Percentiles rank a stretch among this genome's conserved stretches.
phyloP scores from a whole-genome alignment of 2,329 filamentous ascomycete genomes.

The Microcyclospora tardicrescens region DNA sequence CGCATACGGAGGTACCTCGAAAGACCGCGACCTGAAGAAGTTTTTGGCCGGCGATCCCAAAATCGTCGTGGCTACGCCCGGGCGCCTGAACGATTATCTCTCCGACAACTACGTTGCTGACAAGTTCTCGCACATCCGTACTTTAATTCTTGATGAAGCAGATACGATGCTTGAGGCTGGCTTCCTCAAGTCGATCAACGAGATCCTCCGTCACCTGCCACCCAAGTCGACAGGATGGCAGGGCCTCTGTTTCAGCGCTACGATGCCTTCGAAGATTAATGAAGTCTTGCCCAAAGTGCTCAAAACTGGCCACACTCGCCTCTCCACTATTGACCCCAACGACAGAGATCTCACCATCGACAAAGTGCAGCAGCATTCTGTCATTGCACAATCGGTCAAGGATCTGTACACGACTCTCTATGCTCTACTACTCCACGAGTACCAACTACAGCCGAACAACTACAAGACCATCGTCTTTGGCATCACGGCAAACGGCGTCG shows the following conservation, averaged over 20 bases:
- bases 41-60: slow-evolving; percentile 68
- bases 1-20: slow-evolving; percentile 56
- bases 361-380: slow-evolving; percentile 36
- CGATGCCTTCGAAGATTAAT: slow-evolving; percentile 32
- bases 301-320: slow-evolving; percentile 28
- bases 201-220: slow-evolving; percentile 39
- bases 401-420: slow-evolving; percentile 35
- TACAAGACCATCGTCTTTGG: slow-evolving; percentile 37
- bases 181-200: slow-evolving; percentile 40
- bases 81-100: slow-evolving; percentile 75
- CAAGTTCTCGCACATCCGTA: slow-evolving; percentile 32
- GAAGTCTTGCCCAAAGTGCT: slow-evolving; percentile 34
- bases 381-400: slow-evolving; percentile 25
- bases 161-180: slow-evolving; percentile 63
- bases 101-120: slow-evolving; percentile 43
- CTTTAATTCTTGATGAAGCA: slow-evolving; percentile 53
- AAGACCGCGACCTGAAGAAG: slow-evolving; percentile 64
- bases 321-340: slow-evolving; percentile 33
- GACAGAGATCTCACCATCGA: slow-evolving; percentile 33
- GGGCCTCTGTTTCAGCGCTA: slow-evolving; percentile 38
- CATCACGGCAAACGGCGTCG: slow-evolving; percentile 34
- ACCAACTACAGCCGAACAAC: slow-evolving; percentile 23
- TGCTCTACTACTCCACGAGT: slow-evolving; percentile 33
- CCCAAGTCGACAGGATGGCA: slow-evolving; percentile 37
- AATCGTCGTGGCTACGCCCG: slow-evolving; percentile 76